These are phyloP conservation scores for Alopecurus myosuroides DNA, from an alignment of 176 grass and related monocot species.

Conservation along the genomic window DNA sequence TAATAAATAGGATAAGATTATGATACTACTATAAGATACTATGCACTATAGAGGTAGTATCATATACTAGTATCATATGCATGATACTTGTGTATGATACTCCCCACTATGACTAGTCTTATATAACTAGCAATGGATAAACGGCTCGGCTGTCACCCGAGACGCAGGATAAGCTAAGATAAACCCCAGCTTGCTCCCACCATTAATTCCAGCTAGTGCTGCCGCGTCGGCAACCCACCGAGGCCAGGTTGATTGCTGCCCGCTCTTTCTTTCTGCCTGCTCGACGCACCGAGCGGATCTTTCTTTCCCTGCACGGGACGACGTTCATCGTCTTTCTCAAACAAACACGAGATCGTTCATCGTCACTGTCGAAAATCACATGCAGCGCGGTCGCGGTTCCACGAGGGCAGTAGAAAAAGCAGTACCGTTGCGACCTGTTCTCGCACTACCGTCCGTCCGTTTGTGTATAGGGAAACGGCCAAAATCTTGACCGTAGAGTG, in stretches of 20 bases:
- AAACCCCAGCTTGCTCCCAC: background rate
- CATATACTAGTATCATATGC: no score
- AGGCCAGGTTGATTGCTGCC: background rate
- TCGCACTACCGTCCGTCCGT: background rate
- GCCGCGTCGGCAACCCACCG: slow-evolving; percentile 22
- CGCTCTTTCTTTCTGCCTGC: background rate
- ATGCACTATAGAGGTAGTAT: no score
- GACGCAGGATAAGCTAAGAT: no score
- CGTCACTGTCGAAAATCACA: background rate
- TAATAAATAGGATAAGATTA: no score
- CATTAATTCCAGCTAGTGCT: background rate
- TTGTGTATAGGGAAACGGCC: background rate
- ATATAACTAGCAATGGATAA: no score
- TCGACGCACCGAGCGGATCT: background rate
- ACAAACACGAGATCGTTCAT: background rate
- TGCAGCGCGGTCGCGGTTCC: no score
- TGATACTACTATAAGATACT: no score
- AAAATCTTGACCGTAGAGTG: background rate
- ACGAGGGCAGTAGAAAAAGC: background rate
- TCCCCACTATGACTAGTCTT: no score
- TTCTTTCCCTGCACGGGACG: background rate
- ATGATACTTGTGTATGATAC: no score
- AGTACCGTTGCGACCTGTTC: background rate
- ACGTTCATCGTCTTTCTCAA: background rate
- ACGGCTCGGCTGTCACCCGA: no score